Conservation (phyloP, 2,329 filamentous ascomycete genomes). For the Pseudopyrenochaeta lycopersici region DNA sequence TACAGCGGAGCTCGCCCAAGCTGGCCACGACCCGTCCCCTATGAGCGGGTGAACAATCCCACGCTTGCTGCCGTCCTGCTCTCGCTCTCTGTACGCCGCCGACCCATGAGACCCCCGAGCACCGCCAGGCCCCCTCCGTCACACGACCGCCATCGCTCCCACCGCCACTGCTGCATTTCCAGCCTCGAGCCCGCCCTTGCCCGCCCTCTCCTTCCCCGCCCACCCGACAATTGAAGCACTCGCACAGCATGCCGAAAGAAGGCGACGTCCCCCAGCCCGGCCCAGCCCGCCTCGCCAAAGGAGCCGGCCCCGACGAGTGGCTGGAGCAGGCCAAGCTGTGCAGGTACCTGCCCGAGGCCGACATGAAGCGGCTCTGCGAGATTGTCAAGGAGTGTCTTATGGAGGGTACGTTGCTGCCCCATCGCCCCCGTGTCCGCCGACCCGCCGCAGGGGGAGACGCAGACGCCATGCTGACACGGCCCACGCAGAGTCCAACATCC, state of each 20-base stretch:
- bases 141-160: conserved; percentile 33
- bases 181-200: neutral
- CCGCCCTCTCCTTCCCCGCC: neutral
- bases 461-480: neutral
- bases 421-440: too few relatives aligned
- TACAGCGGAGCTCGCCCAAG: conserved; percentile 11
- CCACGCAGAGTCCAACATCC: conserved; percentile 89
- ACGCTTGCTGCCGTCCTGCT: conserved; percentile 1
- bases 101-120: conserved; percentile 28
- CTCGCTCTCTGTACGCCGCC: conserved; percentile 8
- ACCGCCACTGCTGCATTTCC: conserved; percentile 14
- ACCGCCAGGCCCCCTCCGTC: conserved; percentile 39
- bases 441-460: too few relatives aligned
- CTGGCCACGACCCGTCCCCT: neutral
- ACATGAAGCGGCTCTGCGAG: conserved; percentile 99
- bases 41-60: too few relatives aligned
- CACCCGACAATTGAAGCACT: neutral
- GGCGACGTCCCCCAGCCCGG: conserved; percentile 84
- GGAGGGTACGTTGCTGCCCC: conserved; percentile 72
- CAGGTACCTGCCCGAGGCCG: conserved; percentile 92
- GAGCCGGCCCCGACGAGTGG: conserved; percentile 94
- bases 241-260: conserved; percentile 56
- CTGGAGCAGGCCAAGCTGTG: conserved; percentile 95
- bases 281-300: conserved; percentile 82
- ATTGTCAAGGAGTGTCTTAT: conserved; percentile 99